phyloP scores from a whole-genome alignment of 768 basidiomycete species.

The Xanthoconium purpureum region DNA sequence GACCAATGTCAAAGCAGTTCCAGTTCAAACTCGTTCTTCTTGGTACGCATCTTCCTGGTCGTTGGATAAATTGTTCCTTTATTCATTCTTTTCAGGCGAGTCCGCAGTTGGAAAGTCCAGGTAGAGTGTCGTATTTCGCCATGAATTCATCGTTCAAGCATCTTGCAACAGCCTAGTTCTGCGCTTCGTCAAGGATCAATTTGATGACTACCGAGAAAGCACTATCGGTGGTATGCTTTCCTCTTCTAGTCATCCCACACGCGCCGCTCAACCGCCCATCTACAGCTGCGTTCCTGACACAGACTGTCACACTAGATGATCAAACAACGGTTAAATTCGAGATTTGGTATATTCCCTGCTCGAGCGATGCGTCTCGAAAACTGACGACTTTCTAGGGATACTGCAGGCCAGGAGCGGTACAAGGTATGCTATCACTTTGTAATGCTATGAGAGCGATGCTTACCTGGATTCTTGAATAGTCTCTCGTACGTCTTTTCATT shows the following conservation, averaged over 20 bases:
- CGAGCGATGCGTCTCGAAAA: background rate
- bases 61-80: background rate
- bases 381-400: conserved; percentile 61
- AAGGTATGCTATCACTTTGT: conserved; percentile 49
- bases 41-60: conserved; percentile 45
- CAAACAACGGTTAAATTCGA: conserved; percentile 95
- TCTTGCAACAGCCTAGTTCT: conserved; percentile 70
- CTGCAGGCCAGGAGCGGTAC: conserved; percentile 93
- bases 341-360: conserved; percentile 69
- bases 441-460: background rate
- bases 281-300: conserved; percentile 95
- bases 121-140: conserved; percentile 37
- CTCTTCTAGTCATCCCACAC: background rate
- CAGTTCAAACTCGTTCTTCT: conserved; percentile 97
- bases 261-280: conserved; percentile 16
- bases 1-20: conserved; percentile 83
- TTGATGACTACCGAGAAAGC: conserved; percentile 93
- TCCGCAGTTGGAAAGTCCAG: conserved; percentile 97
- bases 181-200: conserved; percentile 95
- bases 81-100: conserved; percentile 59
- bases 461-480: conserved; percentile 26
- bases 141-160: conserved; percentile 25
- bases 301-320: conserved; percentile 89
- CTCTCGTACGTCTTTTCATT: conserved; percentile 40
- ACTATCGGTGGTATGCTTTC: conserved; percentile 76